Evolutionary conservation across 331 rosid species (phyloP), one percentile per base, ranked within the genome.

Genomic region (Acacia pycnantha): DNA sequence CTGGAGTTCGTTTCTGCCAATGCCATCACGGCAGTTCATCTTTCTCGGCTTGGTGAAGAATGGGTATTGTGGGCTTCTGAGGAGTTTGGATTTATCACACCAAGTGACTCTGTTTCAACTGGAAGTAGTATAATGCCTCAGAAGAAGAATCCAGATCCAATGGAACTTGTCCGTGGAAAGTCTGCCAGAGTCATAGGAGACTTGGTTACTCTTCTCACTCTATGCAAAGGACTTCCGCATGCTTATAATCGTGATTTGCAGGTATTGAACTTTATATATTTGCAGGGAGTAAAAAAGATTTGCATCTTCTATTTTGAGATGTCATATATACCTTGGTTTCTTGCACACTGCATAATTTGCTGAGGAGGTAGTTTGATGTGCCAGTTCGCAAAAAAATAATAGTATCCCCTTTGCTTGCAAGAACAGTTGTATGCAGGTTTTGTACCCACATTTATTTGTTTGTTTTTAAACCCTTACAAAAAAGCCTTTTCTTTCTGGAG

Each of bases 71-170:
- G 99, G 97, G 98, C 99, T 74, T 91, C 99, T 0, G 98, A 95
- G 86, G 99, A 95, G 83, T 93, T 95, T 82, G 99, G 99, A 78
- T 95, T 95, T 78, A 81, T 95, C 83, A 92, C 94, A 6, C 97
- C 99, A 53, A 92, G 95, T 64, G 99, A 95, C 76, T 85, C 97
- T 51, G 98, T 95, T 84, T 95, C 98, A 67, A 95, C 98, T 19
- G 99, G 98, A 62, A 95, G 98, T 82, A 95, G 99, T 67, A 95
- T 95, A 80, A 95, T 95, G 99, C 99, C 99, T 86, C 99, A 95
- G 91, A 93, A 95, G 87, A 95, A 95, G 87, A 95, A 95, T 76
- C 99, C 98, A 31, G 99, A 92, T 84, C 99, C 99, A 51, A 95
- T 95, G 99, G 99, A 93, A 86, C 99, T 95, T 77, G 98, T 95